Percentiles rank a stretch among this genome's conserved stretches.
Conservation (phyloP, 2,329 filamentous ascomycete species). For the Pyricularia pennisetigena region DNA sequence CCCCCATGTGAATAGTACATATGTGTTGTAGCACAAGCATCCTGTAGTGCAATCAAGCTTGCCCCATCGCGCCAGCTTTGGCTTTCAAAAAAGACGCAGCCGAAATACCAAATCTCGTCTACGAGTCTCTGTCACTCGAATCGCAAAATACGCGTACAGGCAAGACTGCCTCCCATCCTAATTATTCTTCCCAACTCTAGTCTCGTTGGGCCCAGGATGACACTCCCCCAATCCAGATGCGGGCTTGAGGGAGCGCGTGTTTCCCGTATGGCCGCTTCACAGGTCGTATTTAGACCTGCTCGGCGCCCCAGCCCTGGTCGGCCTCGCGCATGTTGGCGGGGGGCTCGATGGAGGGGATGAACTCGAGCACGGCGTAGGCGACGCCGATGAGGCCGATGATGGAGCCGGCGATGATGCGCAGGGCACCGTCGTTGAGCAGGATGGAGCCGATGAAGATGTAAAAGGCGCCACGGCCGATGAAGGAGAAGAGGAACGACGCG, state of each 20-base stretch:
- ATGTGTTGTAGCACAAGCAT: neutral
- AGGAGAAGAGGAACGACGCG: conserved; percentile 96
- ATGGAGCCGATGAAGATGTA: conserved; percentile 93
- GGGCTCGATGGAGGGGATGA: conserved; percentile 68
- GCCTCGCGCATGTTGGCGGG: conserved; percentile 75
- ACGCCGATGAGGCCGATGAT: conserved; percentile 72
- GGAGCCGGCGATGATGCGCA: conserved; percentile 67
- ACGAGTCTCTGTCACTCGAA: neutral
- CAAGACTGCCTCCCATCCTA: neutral
- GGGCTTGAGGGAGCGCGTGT: neutral
- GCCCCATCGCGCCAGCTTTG: neutral
- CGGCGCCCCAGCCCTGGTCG: conserved; percentile 66
- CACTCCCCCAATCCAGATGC: neutral
- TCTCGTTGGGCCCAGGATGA: neutral
- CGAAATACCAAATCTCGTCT: neutral
- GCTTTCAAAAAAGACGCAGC: neutral
- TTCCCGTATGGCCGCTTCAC: neutral
- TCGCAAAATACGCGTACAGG: neutral
- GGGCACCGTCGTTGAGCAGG: conserved; percentile 56
- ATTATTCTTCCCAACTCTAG: neutral
- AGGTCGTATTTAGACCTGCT: conserved; percentile 52
- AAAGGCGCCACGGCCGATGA: conserved; percentile 90
- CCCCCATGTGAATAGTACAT: neutral
- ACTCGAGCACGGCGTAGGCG: conserved; percentile 67
- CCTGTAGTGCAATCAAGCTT: neutral